Percentiles rank a stretch among this genome's conserved stretches.
Evolutionary conservation across 768 basidiomycete species (phyloP).

Genomic region (Phlebiopsis gigantea): DNA sequence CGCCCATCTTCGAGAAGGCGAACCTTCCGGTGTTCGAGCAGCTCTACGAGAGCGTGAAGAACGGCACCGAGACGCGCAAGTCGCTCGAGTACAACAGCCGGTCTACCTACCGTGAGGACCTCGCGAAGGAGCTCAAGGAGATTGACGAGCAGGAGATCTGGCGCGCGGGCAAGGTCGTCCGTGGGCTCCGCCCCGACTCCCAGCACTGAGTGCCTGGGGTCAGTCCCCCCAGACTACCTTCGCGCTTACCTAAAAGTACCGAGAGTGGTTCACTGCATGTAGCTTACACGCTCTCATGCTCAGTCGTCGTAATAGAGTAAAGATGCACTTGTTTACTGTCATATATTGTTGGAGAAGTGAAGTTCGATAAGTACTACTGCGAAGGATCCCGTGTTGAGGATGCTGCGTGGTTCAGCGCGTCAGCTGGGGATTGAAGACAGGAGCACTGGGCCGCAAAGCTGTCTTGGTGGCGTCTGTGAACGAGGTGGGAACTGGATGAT

Average conservation of each 20-base stretch:
- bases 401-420: too few species aligned
- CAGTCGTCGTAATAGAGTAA: not conserved
- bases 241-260: not conserved
- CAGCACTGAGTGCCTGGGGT: slow-evolving; percentile 52
- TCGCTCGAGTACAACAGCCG: slow-evolving; percentile 95
- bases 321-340: not conserved
- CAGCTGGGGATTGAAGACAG: too few species aligned
- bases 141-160: slow-evolving; percentile 99
- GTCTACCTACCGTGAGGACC: slow-evolving; percentile 86
- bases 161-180: slow-evolving; percentile 93
- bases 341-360: not conserved
- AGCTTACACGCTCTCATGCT: not conserved
- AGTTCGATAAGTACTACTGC: too few species aligned
- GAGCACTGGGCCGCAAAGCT: too few species aligned
- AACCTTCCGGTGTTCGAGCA: slow-evolving; percentile 93
- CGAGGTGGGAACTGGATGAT: too few species aligned
- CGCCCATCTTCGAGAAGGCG: slow-evolving; percentile 91
- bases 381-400: too few species aligned
- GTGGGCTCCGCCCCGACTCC: slow-evolving; percentile 82
- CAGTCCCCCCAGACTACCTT: too few species aligned
- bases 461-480: too few species aligned
- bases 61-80: slow-evolving; percentile 97
- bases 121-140: slow-evolving; percentile 86
- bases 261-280: not conserved
- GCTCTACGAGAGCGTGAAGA: slow-evolving; percentile 89